phyloP scores from a whole-genome alignment of 257 asterid genomes.

The Solanum medicagineum region DNA sequence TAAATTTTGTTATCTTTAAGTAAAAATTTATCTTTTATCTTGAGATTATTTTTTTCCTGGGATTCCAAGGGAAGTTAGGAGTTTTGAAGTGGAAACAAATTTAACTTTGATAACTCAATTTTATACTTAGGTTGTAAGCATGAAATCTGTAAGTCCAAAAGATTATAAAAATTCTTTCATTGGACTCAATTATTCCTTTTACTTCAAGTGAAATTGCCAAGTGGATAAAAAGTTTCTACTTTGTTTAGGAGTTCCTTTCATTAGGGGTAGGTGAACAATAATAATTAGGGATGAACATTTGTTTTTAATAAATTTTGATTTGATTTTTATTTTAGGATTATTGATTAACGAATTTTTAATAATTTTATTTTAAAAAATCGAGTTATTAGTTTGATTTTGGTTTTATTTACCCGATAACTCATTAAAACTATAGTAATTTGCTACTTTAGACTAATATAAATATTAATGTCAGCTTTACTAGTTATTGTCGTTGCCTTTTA shows the following conservation, averaged over 20 bases:
- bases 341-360: too few relatives aligned
- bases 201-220: not conserved
- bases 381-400: too few relatives aligned
- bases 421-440: too few relatives aligned
- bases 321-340: too few relatives aligned
- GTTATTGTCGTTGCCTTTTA: too few relatives aligned
- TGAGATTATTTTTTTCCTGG: too few relatives aligned
- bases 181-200: not conserved
- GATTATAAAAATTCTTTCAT: not conserved
- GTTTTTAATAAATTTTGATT: too few relatives aligned
- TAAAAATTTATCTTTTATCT: not conserved
- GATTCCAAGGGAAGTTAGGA: not conserved
- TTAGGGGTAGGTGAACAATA: not conserved
- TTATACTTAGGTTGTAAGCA: not conserved
- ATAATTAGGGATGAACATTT: not conserved
- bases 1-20: not conserved
- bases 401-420: too few relatives aligned
- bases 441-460: too few relatives aligned
- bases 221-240: not conserved
- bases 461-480: too few relatives aligned
- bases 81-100: not conserved
- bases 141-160: not conserved
- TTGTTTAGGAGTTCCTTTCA: not conserved
- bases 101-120: not conserved
- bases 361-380: too few relatives aligned